Evolutionary conservation across 352 stramenopile genomes (phyloP).

Genomic region (Globisporangium mamillatum): DNA sequence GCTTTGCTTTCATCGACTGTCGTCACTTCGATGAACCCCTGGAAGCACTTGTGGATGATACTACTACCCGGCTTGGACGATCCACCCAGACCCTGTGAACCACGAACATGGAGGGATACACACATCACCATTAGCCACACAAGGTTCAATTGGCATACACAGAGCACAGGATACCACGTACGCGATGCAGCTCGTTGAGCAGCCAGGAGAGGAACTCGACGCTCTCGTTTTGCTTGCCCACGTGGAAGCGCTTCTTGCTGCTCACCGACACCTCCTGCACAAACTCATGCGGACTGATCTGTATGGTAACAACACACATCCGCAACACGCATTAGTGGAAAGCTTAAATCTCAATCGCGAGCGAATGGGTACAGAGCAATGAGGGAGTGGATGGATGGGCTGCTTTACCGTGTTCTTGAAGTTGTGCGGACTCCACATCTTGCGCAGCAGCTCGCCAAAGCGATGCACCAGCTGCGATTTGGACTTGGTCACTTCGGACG

Average conservation of each 20-base stretch:
- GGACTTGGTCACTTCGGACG: constrained; percentile 45
- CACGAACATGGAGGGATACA: neutral
- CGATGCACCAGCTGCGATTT: constrained; percentile 86
- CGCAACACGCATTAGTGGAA: neutral
- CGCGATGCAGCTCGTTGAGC: constrained; percentile 92
- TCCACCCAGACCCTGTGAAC: constrained; percentile 68
- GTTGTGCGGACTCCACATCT: constrained; percentile 97
- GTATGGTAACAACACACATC: neutral
- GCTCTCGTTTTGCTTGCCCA: constrained; percentile 93
- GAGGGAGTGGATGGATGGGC: neutral
- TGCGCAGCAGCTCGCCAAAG: constrained; percentile 96
- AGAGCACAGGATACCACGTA: constrained; percentile 21
- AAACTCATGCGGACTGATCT: constrained; percentile 96
- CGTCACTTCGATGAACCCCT: constrained; percentile 93
- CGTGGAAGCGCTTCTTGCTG: constrained; percentile 96
- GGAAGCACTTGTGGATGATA: constrained; percentile 96
- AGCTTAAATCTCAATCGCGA: neutral
- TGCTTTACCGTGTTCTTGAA: constrained; percentile 95
- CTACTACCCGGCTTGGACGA: constrained; percentile 83
- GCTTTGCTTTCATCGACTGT: constrained; percentile 69
- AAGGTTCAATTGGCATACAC: neutral
- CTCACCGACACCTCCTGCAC: constrained; percentile 93
- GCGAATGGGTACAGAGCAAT: neutral
- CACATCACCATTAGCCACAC: neutral
- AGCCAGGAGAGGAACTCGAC: constrained; percentile 97